Conservation (phyloP, 345 rosid genomes). For the Populus ilicifolia region DNA sequence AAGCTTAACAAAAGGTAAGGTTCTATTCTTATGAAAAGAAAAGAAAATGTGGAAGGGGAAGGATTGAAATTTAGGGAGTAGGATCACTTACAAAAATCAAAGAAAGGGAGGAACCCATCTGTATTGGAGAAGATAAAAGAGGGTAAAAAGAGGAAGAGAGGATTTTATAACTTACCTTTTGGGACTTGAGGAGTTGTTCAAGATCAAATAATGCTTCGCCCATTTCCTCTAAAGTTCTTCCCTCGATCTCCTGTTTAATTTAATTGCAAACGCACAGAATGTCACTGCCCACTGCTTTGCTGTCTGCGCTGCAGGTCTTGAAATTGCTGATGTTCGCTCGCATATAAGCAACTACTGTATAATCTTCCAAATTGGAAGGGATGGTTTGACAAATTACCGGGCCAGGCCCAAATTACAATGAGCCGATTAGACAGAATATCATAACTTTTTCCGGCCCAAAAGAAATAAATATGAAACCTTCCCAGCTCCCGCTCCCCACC, state of each 20-base stretch:
- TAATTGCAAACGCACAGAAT: neutral
- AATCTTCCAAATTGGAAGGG: neutral
- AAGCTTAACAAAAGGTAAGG: neutral
- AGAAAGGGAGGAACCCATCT: neutral
- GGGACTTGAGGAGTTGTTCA: conserved; percentile 29
- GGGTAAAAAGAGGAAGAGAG: neutral
- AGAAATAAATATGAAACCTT: neutral
- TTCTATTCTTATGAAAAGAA: neutral
- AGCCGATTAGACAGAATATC: neutral
- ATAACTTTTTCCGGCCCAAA: neutral
- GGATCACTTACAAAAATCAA: neutral
- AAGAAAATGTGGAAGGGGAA: neutral
- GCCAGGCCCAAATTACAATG: neutral
- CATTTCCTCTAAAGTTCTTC: conserved; percentile 27
- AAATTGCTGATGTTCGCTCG: neutral
- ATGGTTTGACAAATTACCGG: neutral
- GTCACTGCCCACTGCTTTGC: neutral
- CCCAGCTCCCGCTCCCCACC: neutral
- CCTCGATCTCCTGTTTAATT: conserved; percentile 5
- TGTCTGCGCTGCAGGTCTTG: neutral
- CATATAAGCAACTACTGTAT: too few relatives aligned
- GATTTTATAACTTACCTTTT: conserved; percentile 25
- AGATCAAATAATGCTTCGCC: conserved; percentile 38
- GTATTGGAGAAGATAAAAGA: neutral
- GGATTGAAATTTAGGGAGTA: neutral